A percentile compares a stretch with the other conserved stretches of the same genome.
These are phyloP conservation scores for Dipsacomyces acuminosporus DNA, from an alignment of 371 early-diverging fungal species.

Conservation along the genomic window DNA sequence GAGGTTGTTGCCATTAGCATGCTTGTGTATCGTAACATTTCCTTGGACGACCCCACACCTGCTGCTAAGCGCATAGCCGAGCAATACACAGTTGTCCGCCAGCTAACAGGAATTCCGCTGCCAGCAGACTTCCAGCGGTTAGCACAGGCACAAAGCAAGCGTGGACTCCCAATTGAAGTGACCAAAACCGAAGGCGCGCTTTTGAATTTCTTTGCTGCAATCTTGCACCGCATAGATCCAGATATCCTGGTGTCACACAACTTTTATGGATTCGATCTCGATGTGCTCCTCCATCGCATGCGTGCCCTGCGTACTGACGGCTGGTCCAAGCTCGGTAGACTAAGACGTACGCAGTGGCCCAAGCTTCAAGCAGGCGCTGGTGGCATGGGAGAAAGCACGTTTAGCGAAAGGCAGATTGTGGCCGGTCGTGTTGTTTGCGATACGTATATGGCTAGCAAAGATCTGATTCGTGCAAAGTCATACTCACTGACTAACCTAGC, in stretches of 20 bases:
- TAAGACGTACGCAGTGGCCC: slow-evolving; percentile 66
- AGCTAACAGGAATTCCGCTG: slow-evolving; percentile 47
- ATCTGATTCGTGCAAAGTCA: slow-evolving; percentile 78
- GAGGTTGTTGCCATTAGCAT: slow-evolving; percentile 79
- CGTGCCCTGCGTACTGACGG: slow-evolving; percentile 63
- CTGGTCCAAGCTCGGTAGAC: slow-evolving; percentile 82
- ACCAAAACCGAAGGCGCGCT: slow-evolving; percentile 48
- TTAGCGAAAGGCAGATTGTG: slow-evolving; percentile 59
- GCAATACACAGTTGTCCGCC: slow-evolving; percentile 62
- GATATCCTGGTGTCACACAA: slow-evolving; percentile 98
- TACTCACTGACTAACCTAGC: slow-evolving; percentile 81
- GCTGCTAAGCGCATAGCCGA: slow-evolving; percentile 54
- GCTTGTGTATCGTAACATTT: slow-evolving; percentile 57
- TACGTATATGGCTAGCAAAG: slow-evolving; percentile 87
- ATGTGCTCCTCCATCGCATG: slow-evolving; percentile 91
- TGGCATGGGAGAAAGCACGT: slow-evolving; percentile 70
- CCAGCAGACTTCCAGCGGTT: slow-evolving; percentile 50
- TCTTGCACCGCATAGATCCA: slow-evolving; percentile 75
- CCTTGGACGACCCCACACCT: slow-evolving; percentile 48
- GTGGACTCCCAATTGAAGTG: slow-evolving; percentile 27
- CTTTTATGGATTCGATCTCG: slow-evolving; percentile 88
- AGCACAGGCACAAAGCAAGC: slow-evolving; percentile 19
- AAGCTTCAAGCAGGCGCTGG: slow-evolving; percentile 60
- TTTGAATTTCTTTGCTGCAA: slow-evolving; percentile 53
- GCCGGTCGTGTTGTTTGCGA: slow-evolving; percentile 94